phyloP scores from a whole-genome alignment of 768 basidiomycete genomes.

The Boletus sp. region DNA sequence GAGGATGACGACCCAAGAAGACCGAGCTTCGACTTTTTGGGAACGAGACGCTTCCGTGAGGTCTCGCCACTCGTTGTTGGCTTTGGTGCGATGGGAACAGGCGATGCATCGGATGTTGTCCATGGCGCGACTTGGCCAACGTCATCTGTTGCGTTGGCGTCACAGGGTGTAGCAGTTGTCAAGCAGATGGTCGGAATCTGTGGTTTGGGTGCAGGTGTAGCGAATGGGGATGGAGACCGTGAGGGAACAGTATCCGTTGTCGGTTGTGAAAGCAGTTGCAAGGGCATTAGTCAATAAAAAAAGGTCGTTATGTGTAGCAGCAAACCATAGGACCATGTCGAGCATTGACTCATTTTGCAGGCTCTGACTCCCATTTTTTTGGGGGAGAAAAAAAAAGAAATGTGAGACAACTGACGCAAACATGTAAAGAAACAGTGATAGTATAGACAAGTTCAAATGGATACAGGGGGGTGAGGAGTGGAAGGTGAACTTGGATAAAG shows the following conservation, averaged over 20 bases:
- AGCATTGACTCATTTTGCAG: conserved; percentile 27
- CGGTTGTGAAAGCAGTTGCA: conserved; percentile 31
- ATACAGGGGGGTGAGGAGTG: too few species aligned
- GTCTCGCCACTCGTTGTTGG: conserved; percentile 15
- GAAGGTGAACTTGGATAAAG: too few species aligned
- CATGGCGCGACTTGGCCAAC: conserved; percentile 26
- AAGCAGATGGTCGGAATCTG: conserved; percentile 64
- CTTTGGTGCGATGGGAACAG: conserved; percentile 31
- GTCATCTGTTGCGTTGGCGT: conserved; percentile 36
- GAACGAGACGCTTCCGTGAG: conserved; percentile 54
- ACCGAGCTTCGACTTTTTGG: conserved; percentile 67
- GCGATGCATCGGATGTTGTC: conserved; percentile 10
- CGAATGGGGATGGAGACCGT: conserved; percentile 26
- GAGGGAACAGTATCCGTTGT: conserved; percentile 23
- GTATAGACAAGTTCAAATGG: too few species aligned
- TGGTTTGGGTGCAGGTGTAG: conserved; percentile 28
- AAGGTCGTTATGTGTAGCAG: conserved; percentile 24
- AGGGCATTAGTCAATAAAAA: conserved; percentile 27
- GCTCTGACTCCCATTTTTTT: too few species aligned
- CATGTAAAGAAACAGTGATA: too few species aligned
- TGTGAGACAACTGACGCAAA: too few species aligned
- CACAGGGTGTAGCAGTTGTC: conserved; percentile 63
- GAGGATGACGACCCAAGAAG: conserved; percentile 36
- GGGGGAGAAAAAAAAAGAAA: too few species aligned
- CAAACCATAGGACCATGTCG: conserved; percentile 13